Evolutionary conservation across 2,329 filamentous ascomycete genomes (phyloP).

Genomic region (Fusarium pseudonygamai): DNA sequence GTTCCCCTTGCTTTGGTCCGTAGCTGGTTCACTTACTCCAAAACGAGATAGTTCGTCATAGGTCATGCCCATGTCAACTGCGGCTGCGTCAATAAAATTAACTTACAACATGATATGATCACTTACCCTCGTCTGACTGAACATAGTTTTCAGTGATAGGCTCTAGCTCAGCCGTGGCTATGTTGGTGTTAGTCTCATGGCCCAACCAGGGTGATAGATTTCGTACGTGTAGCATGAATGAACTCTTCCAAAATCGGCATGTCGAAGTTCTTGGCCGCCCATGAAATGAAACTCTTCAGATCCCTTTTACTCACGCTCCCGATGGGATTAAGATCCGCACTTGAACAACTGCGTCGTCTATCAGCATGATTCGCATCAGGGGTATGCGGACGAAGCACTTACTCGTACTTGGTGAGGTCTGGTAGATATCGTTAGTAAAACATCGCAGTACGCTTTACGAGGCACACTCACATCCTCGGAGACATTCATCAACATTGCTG

Average conservation of each 20-base stretch:
- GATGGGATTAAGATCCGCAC: background rate
- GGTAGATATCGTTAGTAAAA: background rate
- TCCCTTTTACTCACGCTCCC: conserved; percentile 65
- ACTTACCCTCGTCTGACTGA: background rate
- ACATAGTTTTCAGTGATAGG: conserved; percentile 50
- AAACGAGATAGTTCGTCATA: conserved; percentile 54
- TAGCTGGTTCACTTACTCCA: conserved; percentile 34
- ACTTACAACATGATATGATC: too few species aligned
- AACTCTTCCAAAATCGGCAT: conserved; percentile 72
- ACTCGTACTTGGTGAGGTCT: conserved; percentile 39
- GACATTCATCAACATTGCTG: conserved; percentile 43
- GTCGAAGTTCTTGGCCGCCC: conserved; percentile 62
- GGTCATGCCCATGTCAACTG: conserved; percentile 56
- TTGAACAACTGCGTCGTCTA: background rate
- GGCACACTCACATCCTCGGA: conserved; percentile 13
- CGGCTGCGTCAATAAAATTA: too few species aligned
- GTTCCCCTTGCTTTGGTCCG: background rate
- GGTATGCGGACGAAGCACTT: background rate
- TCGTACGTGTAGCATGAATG: conserved; percentile 64
- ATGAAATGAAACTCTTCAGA: conserved; percentile 71
- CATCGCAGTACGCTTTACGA: too few species aligned
- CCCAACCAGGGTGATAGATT: background rate
- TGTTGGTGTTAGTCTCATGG: background rate
- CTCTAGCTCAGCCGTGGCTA: conserved; percentile 56
- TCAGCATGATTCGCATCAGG: background rate